Evolutionary conservation across 2,329 filamentous ascomycete species (phyloP).

Genomic region (Mariannaea sp.): DNA sequence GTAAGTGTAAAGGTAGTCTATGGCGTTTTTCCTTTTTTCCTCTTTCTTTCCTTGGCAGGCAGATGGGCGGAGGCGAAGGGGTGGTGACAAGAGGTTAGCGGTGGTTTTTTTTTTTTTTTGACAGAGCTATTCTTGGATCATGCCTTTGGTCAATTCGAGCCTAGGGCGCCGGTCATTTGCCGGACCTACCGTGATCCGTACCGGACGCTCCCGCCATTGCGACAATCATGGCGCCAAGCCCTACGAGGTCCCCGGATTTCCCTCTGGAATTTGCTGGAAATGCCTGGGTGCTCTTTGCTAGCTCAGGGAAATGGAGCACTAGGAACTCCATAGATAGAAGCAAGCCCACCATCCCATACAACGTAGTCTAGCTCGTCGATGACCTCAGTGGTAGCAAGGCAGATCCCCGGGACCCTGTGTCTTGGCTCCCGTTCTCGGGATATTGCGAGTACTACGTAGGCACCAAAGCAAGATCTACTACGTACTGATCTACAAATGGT

Average conservation of each 20-base stretch:
- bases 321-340: too few relatives aligned
- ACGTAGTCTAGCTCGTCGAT: too few relatives aligned
- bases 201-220: constrained; percentile 25
- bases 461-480: neutral
- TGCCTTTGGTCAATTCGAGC: constrained; percentile 23
- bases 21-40: too few relatives aligned
- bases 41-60: too few relatives aligned
- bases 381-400: constrained; percentile 28
- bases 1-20: too few relatives aligned
- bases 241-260: constrained; percentile 23
- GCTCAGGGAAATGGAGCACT: too few relatives aligned
- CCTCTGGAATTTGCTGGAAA: constrained; percentile 19
- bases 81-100: neutral
- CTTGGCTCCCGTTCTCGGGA: constrained; percentile 7
- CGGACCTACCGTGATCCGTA: constrained; percentile 30
- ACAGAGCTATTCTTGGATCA: constrained; percentile 35
- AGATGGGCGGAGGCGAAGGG: constrained; percentile 27
- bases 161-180: constrained; percentile 28
- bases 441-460: constrained; percentile 1
- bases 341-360: too few relatives aligned
- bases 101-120: constrained; percentile 1
- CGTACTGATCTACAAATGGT: too few relatives aligned
- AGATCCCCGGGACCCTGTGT: constrained; percentile 13
- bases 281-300: constrained; percentile 5
- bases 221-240: constrained; percentile 19